Conservation (phyloP, 2,329 filamentous ascomycete species). For the Bipolaris sorokiniana region DNA sequence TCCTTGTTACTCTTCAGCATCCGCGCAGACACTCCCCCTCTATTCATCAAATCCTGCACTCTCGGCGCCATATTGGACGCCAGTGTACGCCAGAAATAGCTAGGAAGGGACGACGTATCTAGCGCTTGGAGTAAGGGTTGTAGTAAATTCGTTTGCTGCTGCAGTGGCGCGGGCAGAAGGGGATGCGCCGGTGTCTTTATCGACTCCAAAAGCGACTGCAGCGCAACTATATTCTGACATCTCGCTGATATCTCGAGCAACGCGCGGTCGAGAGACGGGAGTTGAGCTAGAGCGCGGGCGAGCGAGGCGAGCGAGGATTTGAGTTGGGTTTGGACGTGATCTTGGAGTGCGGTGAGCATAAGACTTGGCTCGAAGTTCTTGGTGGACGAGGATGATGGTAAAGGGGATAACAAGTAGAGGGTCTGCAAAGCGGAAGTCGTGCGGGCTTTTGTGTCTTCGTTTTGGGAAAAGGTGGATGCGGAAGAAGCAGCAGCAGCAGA, state of each 20-base stretch:
- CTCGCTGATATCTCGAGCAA: conserved; percentile 80
- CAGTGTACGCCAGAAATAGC: conserved; percentile 92
- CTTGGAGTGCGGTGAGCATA: conserved; percentile 77
- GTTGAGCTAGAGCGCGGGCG: conserved; percentile 74
- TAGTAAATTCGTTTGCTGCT: conserved; percentile 61
- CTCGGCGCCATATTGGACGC: conserved; percentile 76
- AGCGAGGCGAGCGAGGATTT: conserved; percentile 79
- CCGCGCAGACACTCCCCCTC: conserved; percentile 82
- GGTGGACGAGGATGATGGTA: conserved; percentile 38
- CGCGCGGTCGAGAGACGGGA: conserved; percentile 82
- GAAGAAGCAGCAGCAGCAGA: conserved; percentile 40
- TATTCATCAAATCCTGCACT: conserved; percentile 82
- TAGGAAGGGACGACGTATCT: conserved; percentile 84
- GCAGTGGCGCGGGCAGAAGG: conserved; percentile 53
- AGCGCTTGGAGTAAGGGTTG: conserved; percentile 76
- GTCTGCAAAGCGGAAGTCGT: conserved; percentile 76
- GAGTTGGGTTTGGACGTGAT: conserved; percentile 80
- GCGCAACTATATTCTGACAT: conserved; percentile 89
- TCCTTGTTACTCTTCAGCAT: conserved; percentile 79
- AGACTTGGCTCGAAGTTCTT: conserved; percentile 68
- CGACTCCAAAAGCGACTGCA: conserved; percentile 76
- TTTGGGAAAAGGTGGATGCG: conserved; percentile 61
- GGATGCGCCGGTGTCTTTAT: conserved; percentile 74
- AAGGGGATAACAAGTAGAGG: conserved; percentile 81
- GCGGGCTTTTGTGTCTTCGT: conserved; percentile 75